Base-by-base conservation (phyloP, 352 stramenopile genomes). In the Vaucheria bursata region DNA sequence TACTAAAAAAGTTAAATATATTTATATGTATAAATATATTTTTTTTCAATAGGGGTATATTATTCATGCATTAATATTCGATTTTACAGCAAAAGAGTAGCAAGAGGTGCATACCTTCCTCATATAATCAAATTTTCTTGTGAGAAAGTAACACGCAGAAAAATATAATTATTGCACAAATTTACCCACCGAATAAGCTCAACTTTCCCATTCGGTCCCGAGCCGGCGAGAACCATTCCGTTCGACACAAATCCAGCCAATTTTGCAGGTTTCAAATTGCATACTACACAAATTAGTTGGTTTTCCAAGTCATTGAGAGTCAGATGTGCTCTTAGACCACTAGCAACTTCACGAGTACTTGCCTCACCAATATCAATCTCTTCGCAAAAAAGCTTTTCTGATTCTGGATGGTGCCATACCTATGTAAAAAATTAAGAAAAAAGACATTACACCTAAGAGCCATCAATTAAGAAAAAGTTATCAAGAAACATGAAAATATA, bases 251-350 rank as follows among this genome's bases (percentile, higher is more conserved):
- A 98, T 53, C 94, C 95, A 4, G 88, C 92, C 38, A 99, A 84
- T 84, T 98, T 98, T 53, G 90, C 88, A 64, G 92, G 89, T 89
- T 98, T 99, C 31, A 99, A 87, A 86, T 99, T 99, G 76, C 95
- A 94, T 36, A 99, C 85, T 66, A 98, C 94, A 6, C 99, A 84
- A 35, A 98, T 91, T 77, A 95, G 90, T 78, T 93, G 89, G 50
- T 90, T 92, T 82, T 97, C 86, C 87, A 99, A 93, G 64, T 98
- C 90, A 74, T 97, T 92, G 8, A 92, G 77, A 65, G 83, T 92
- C 86, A 98, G 96, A 87, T 98, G 97, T 59, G 88, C 85, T 67
- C 92, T 87, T 71, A 99, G 85, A 31, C 95, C 96, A 36, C 92
- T 98, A 32, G 89, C 94, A 75, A 99, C 97, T 75, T 90, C 88